Evolutionary conservation across 495 filamentous ascomycete genomes (phyloP), one percentile per base, ranked within the genome.

Genomic region (Aspergillus biplanus): DNA sequence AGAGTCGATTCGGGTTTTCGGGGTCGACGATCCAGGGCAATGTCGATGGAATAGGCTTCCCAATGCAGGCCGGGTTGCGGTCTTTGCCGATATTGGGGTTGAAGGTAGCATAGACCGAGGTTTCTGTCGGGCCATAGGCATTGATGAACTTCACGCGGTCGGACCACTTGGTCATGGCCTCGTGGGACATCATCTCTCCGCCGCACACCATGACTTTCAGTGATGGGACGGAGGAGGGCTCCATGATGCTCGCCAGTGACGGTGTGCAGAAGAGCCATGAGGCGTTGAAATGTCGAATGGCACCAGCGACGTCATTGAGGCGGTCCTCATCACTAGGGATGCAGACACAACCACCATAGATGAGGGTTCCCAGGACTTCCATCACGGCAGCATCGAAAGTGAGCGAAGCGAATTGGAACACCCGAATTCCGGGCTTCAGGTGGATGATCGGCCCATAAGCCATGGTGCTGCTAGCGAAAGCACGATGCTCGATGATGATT

Each of bases 121-220:
- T 78, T 54, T 89, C 87, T 0, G 81, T 83, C 4, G 86, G 86
- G 0, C 87, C 86, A 57, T 89, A 89, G 0, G 75, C 83, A 61
- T 86, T 87, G 32, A 87, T 73, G 0, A 88, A 55, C 18, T 71
- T 72, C 0, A 84, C 70, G 4, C 70, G 64, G 32, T 81, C 74
- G 15, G 75, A 81, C 87, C 87, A 90, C 52, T 82, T 83, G 1
- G 70, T 73, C 7, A 86, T 76, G 58, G 83, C 75, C 15, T 84
- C 82, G 16, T 75, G 70, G 4, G 81, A 76, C 68, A 83, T 68
- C 58, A 75, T 75, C 66, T 85, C 81, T 32, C 81, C 81, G 59
- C 80, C 82, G 37, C 73, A 76, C 0, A 75, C 69, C n/a, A 85
- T 71, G 4, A 73, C 63, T 52, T 82, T 74, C 50, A 84, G 55